phyloP scores from a whole-genome alignment of 2,329 filamentous ascomycete species.

The Pyricularia sp. region DNA sequence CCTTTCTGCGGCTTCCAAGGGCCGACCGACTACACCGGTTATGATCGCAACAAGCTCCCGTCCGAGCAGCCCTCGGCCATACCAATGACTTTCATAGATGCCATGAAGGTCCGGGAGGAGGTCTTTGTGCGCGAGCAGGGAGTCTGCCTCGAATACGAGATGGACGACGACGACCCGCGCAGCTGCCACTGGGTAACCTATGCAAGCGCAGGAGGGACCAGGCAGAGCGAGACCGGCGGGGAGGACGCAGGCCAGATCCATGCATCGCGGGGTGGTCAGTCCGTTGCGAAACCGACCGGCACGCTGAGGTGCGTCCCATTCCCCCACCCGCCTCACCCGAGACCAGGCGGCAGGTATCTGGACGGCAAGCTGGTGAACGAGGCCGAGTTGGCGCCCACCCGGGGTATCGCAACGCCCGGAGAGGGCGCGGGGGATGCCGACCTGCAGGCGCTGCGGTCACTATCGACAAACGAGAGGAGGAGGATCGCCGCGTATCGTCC shows the following conservation, averaged over 20 bases:
- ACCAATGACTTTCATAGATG: constrained; percentile 50
- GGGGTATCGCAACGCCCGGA: not conserved
- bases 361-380: constrained; percentile 25
- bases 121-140: constrained; percentile 55
- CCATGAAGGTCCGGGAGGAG: constrained; percentile 50
- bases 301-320: constrained; percentile 76
- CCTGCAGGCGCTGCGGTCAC: not conserved
- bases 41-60: constrained; percentile 25
- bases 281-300: constrained; percentile 49
- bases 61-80: constrained; percentile 34
- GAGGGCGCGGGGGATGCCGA: not conserved
- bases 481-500: not conserved
- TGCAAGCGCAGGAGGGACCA: constrained; percentile 44
- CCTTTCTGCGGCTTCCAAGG: constrained; percentile 2
- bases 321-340: constrained; percentile 59
- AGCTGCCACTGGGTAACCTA: constrained; percentile 74
- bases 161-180: constrained; percentile 70
- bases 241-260: constrained; percentile 25
- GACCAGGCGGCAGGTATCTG: constrained; percentile 37
- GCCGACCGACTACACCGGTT: constrained; percentile 18
- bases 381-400: constrained; percentile 5
- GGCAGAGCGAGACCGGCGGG: constrained; percentile 30
- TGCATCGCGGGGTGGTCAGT: constrained; percentile 33
- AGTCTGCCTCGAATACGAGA: constrained; percentile 56
- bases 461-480: not conserved